Conservation (phyloP, 768 basidiomycete species). For the Agrocybe praecox region DNA sequence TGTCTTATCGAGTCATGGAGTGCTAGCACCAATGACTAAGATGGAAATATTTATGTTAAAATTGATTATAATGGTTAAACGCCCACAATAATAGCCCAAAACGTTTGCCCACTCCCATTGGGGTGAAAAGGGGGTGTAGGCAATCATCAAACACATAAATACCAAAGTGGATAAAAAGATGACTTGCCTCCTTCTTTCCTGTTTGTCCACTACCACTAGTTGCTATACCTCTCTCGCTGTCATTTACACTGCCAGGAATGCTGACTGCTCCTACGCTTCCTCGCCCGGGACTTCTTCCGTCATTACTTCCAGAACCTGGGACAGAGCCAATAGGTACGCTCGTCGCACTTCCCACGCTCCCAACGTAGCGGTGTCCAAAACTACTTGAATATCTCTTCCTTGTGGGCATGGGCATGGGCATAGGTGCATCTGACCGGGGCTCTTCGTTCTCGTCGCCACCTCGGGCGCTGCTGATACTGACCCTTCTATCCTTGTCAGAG, state of each 20-base stretch:
- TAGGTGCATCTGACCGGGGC: slow-evolving; percentile 6
- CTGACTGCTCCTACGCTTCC: slow-evolving; percentile 7
- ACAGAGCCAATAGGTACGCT: slow-evolving; percentile 23
- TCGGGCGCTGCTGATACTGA: slow-evolving; percentile 17
- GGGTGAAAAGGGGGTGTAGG: background rate
- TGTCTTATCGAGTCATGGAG: background rate
- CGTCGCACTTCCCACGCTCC: slow-evolving; percentile 29
- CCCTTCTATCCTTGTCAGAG: slow-evolving; percentile 15
- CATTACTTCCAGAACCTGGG: slow-evolving; percentile 30
- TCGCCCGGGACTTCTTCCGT: background rate
- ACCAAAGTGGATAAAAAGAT: slow-evolving; percentile 7
- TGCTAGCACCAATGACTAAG: background rate
- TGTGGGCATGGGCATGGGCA: slow-evolving; percentile 25
- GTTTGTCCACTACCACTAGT: slow-evolving; percentile 22
- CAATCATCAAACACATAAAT: background rate
- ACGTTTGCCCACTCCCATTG: background rate
- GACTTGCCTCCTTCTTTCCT: slow-evolving; percentile 34
- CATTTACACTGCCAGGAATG: slow-evolving; percentile 13
- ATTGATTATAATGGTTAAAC: background rate
- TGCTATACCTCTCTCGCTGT: slow-evolving; percentile 15
- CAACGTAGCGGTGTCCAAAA: slow-evolving; percentile 70
- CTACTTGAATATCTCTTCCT: slow-evolving; percentile 78
- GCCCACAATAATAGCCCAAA: background rate
- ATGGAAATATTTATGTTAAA: background rate
- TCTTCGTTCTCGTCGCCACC: slow-evolving; percentile 10